A percentile compares a stretch with the other conserved stretches of the same genome.
Evolutionary conservation across 345 rosid species (phyloP).

Genomic region (Xanthoceras sorbifolium): DNA sequence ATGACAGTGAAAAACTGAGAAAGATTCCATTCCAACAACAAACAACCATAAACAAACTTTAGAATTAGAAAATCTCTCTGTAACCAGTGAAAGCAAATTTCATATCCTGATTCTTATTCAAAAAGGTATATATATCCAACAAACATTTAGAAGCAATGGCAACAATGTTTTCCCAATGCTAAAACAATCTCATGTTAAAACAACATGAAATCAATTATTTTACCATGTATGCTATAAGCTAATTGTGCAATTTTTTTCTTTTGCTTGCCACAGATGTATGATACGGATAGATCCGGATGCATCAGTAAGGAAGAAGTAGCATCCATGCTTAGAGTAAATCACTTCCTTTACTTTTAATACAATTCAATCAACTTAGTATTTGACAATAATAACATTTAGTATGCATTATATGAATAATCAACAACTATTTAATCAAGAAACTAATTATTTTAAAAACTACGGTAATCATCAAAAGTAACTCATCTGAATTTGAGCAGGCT

Average conservation of each 20-base stretch:
- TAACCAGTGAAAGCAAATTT: too few species aligned
- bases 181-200: neutral
- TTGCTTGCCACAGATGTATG: slow-evolving; percentile 52
- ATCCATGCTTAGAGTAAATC: slow-evolving; percentile 61
- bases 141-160: neutral
- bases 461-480: neutral
- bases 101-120: too few species aligned
- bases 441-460: neutral
- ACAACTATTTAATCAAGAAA: neutral
- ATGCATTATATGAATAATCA: too few species aligned
- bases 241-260: neutral
- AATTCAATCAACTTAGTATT: neutral
- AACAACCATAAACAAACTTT: too few species aligned
- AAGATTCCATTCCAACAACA: too few species aligned
- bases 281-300: slow-evolving; percentile 65
- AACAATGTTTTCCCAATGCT: neutral
- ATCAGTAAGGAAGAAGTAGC: slow-evolving; percentile 72
- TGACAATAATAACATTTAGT: neutral
- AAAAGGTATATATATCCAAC: too few species aligned
- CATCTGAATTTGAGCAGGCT: slow-evolving; percentile 36
- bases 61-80: too few species aligned
- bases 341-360: neutral
- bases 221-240: neutral
- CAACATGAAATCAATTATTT: neutral
- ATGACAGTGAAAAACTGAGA: too few species aligned